Conservation (phyloP, 306 rosid species). For the Ammopiptanthus mongolicus region DNA sequence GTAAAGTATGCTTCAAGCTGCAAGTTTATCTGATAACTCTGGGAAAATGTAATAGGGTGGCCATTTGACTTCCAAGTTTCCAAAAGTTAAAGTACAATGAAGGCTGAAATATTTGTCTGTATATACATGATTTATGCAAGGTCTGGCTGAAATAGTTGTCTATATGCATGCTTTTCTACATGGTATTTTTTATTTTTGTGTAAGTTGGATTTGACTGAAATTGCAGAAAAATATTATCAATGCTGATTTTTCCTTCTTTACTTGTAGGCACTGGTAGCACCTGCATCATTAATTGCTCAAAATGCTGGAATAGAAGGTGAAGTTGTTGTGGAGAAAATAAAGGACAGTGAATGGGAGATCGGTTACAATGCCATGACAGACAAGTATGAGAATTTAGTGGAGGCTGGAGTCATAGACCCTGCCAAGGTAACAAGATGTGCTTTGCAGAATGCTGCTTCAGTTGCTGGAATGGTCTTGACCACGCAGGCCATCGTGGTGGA, state of each 20-base stretch:
- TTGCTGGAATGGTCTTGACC: constrained; percentile 97
- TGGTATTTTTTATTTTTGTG: background rate
- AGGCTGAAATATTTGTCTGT: background rate
- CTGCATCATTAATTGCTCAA: constrained; percentile 91
- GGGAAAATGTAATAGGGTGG: background rate
- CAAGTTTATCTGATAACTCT: background rate
- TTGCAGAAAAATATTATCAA: background rate
- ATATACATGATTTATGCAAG: no score
- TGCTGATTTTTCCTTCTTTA: background rate
- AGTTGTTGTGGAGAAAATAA: constrained; percentile 94
- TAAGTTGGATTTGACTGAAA: background rate
- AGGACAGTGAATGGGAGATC: constrained; percentile 69
- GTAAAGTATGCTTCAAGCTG: background rate
- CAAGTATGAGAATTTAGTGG: constrained; percentile 84
- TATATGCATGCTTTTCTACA: background rate
- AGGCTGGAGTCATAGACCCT: constrained; percentile 91
- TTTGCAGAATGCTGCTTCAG: constrained; percentile 90
- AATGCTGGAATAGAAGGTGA: constrained; percentile 98
- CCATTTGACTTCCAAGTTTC: background rate
- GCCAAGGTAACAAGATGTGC: constrained; percentile 97
- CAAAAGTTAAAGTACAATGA: background rate
- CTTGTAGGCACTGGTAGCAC: constrained; percentile 74
- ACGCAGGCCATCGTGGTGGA: constrained; percentile 98
- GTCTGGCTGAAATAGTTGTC: background rate
- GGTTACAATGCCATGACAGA: constrained; percentile 96